These are phyloP conservation scores for Diplotaxis tenuifolia DNA, from an alignment of 345 rosid species.

Conservation along the genomic window DNA sequence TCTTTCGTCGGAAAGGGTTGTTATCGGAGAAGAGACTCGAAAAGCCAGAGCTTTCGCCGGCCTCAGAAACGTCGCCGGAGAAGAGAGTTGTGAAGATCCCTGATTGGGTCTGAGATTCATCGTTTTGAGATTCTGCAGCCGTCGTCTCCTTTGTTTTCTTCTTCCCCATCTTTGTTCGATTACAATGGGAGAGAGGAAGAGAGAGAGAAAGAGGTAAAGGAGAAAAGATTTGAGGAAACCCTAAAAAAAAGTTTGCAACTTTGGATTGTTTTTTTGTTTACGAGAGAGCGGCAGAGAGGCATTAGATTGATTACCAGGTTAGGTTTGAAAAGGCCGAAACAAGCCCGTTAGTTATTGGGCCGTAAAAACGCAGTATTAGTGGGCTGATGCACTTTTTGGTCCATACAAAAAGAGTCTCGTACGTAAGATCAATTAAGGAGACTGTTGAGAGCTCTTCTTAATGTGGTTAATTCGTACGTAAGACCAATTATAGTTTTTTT, in stretches of 20 bases:
- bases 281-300: conserved; percentile 5
- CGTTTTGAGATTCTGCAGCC: conserved; percentile 12
- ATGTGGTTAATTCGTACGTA: too few species aligned
- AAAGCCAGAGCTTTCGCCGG: conserved; percentile 23
- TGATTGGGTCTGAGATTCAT: conserved; percentile 11
- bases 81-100: conserved; percentile 28
- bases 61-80: conserved; percentile 18
- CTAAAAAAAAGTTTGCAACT: not conserved
- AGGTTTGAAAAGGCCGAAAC: not conserved
- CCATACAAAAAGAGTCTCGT: too few species aligned
- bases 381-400: too few species aligned
- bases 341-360: not conserved
- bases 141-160: conserved; percentile 16
- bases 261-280: not conserved
- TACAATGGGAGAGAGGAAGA: not conserved
- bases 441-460: too few species aligned
- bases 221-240: conserved; percentile 4
- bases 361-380: too few species aligned
- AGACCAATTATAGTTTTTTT: too few species aligned
- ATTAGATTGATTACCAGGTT: not conserved
- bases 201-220: not conserved
- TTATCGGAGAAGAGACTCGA: conserved; percentile 65
- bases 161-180: conserved; percentile 30
- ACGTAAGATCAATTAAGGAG: too few species aligned
- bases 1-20: conserved; percentile 84